Conservation (phyloP, 1,284 basidiomycete species). For the Cryptococcus wingfieldii region DNA sequence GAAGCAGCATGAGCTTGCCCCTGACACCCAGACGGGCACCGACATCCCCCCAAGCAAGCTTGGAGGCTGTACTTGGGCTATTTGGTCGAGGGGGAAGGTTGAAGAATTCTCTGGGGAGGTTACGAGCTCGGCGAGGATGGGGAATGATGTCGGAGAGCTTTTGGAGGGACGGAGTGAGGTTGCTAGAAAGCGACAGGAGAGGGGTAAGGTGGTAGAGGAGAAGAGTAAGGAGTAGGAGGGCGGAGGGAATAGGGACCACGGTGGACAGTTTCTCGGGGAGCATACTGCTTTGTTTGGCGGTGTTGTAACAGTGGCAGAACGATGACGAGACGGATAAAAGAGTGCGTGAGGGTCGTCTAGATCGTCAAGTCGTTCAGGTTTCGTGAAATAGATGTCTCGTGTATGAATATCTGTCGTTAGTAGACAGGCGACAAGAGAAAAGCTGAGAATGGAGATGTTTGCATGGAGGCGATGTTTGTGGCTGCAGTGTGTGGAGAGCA, state of each 20-base stretch:
- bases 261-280: constrained; percentile 17
- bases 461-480: no score
- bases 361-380: background rate
- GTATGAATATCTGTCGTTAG: no score
- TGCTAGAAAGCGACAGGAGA: constrained; percentile 15
- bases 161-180: constrained; percentile 15
- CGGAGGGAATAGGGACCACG: constrained; percentile 21
- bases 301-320: background rate
- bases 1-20: constrained; percentile 15
- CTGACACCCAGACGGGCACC: constrained; percentile 15
- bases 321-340: background rate
- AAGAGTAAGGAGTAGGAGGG: constrained; percentile 20
- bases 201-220: constrained; percentile 27
- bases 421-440: no score
- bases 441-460: no score
- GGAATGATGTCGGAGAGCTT: constrained; percentile 26
- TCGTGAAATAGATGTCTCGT: no score
- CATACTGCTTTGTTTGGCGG: constrained; percentile 8
- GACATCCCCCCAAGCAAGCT: background rate
- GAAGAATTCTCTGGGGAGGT: constrained; percentile 41
- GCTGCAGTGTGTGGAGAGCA: background rate
- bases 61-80: constrained; percentile 4
- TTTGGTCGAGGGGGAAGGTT: constrained; percentile 31
- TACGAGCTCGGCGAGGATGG: constrained; percentile 18
- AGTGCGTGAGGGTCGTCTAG: background rate